Conservation (phyloP, 768 basidiomycete species). For the Cystobasidium onofrii region DNA sequence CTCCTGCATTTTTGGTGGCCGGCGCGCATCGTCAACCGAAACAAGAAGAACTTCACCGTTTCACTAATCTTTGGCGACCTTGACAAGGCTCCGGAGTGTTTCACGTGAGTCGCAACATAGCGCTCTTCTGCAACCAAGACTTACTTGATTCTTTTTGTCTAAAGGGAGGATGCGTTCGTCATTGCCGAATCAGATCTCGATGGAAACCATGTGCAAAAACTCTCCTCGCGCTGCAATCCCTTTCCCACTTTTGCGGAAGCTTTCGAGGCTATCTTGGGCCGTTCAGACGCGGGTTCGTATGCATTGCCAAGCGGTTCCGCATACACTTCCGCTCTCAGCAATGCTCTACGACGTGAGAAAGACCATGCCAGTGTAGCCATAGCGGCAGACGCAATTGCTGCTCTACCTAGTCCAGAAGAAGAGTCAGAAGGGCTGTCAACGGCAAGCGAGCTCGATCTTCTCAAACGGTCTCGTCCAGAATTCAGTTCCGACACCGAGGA, state of each 20-base stretch:
- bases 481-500: conserved; percentile 5
- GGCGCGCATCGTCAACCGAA: background rate
- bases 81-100: background rate
- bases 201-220: background rate
- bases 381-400: background rate
- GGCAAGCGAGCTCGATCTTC: background rate
- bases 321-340: background rate
- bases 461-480: background rate
- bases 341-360: background rate
- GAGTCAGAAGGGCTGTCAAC: background rate
- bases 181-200: background rate
- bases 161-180: background rate
- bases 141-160: background rate
- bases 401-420: background rate
- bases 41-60: conserved; percentile 1
- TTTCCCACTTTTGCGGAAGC: background rate
- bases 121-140: background rate
- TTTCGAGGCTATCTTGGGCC: background rate
- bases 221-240: background rate
- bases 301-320: background rate
- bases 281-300: background rate
- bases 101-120: background rate
- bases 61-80: background rate
- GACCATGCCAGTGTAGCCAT: background rate
- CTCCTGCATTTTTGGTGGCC: conserved; percentile 16